Evolutionary conservation across 331 rosid genomes (phyloP), one percentile per base, ranked within the genome.

Genomic region (Quercus lobata): DNA sequence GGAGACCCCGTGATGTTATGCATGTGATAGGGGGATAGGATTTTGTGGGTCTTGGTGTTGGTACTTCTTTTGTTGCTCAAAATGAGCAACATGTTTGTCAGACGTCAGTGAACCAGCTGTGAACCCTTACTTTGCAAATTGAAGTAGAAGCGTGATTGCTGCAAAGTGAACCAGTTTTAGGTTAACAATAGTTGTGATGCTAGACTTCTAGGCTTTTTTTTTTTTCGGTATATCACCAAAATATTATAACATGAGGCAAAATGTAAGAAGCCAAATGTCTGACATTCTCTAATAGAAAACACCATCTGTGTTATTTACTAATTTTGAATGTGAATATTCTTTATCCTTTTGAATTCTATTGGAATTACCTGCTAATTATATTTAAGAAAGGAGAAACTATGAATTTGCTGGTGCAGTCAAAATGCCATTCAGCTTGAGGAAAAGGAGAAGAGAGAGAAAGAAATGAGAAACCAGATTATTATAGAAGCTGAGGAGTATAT

Each of bases 401-500:
- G 80, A 58, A 77, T 76, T 84, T 76, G 57, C 76, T 83, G 87
- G 52, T 74, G 76, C 88, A 96, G 99, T 83, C 90, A 92, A 83
- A 96, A 96, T 86, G 97, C 98, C 60, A 82, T 93, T 79, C 82
- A 57, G 73, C 92, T 96, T 57, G 99, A 92, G 78, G 97, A 92
- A 90, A 96, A 93, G 89, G 99, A 96, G 88, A 96, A 88, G 86
- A 84, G 82, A 83, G 99, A 96, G 84, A 96, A 93, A 70, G 99
- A 96, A 83, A 72, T 84, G 89, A 90, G 99, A 85, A 85, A 84
- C 89, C 89, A 92, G 89, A 92, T 93, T 77, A 86, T 93, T 60
- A 98, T 92, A 86, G 98, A 96, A 84, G 99, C 98, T 32, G 99
- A 96, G 82, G 99, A 93, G 72, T 96, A 82, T 78, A 93, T 83